phyloP scores from a whole-genome alignment of 176 grass and related monocot genomes.

The Zoysia japonica region DNA sequence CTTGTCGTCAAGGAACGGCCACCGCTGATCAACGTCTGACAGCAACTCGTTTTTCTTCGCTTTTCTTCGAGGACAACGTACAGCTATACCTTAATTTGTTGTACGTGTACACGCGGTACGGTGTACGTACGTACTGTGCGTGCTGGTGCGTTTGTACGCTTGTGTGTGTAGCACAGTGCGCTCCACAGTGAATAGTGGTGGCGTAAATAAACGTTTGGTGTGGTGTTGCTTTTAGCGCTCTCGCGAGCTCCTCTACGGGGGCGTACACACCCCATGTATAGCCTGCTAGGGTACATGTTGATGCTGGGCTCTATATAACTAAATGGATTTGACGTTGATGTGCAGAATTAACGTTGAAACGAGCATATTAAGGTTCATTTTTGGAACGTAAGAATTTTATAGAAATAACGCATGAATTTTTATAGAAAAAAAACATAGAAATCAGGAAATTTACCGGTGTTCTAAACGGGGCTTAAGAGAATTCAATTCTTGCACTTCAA shows the following conservation, averaged over 20 bases:
- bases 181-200: not conserved
- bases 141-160: not conserved
- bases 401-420: too few relatives aligned
- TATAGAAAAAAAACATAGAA: too few relatives aligned
- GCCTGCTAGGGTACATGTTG: too few relatives aligned
- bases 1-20: slow-evolving; percentile 28
- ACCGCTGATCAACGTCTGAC: slow-evolving; percentile 9
- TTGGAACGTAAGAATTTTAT: too few relatives aligned
- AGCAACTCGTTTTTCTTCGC: not conserved
- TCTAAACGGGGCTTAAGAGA: too few relatives aligned
- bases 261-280: too few relatives aligned
- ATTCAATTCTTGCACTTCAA: not conserved
- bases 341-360: too few relatives aligned
- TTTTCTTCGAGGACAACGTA: not conserved
- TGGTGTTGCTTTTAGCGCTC: slow-evolving; percentile 2
- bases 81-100: not conserved
- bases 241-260: not conserved
- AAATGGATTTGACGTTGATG: too few relatives aligned
- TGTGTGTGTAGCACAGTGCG: not conserved
- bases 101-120: not conserved
- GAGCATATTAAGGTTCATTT: too few relatives aligned
- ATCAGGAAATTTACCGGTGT: too few relatives aligned
- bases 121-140: not conserved
- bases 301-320: too few relatives aligned
- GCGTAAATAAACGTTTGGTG: not conserved